Percentiles rank a stretch among this genome's conserved stretches.
phyloP scores from a whole-genome alignment of 805 yeast genomes.

The Candida multigemmis region DNA sequence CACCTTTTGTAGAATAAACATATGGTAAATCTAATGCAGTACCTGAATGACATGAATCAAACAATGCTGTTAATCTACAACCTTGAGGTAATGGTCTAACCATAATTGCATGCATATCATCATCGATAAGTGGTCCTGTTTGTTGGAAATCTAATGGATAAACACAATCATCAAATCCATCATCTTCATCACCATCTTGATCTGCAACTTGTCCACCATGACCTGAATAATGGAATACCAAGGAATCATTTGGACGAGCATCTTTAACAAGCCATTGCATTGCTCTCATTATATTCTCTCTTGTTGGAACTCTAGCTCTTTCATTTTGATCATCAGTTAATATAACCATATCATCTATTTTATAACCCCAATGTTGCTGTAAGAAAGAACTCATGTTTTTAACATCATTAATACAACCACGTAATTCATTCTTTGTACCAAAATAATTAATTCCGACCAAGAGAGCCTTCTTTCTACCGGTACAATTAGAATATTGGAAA shows the following conservation, averaged over 20 bases:
- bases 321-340: conserved; percentile 27
- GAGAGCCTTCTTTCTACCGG: conserved; percentile 27
- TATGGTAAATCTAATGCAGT: conserved; percentile 31
- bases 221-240: conserved; percentile 31
- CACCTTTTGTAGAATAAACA: conserved; percentile 31
- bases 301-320: conserved; percentile 20
- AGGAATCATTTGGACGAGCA: conserved; percentile 29
- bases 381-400: conserved; percentile 27
- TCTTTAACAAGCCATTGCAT: conserved; percentile 31
- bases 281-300: conserved; percentile 25
- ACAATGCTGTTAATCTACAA: conserved; percentile 28
- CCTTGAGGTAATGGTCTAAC: conserved; percentile 27
- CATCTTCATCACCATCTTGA: conserved; percentile 28
- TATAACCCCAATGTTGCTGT: conserved; percentile 18
- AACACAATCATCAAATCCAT: conserved; percentile 26
- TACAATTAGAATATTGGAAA: conserved; percentile 29
- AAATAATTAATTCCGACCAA: conserved; percentile 27
- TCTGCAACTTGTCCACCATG: conserved; percentile 30
- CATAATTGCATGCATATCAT: conserved; percentile 31
- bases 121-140: conserved; percentile 25
- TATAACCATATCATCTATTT: conserved; percentile 28
- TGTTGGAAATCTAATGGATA: conserved; percentile 27
- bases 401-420: conserved; percentile 31
- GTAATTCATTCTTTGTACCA: conserved; percentile 18
- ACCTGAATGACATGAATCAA: conserved; percentile 32